phyloP scores from a whole-genome alignment of 768 basidiomycete species.

The Naganishia vaughanmartiniae region DNA sequence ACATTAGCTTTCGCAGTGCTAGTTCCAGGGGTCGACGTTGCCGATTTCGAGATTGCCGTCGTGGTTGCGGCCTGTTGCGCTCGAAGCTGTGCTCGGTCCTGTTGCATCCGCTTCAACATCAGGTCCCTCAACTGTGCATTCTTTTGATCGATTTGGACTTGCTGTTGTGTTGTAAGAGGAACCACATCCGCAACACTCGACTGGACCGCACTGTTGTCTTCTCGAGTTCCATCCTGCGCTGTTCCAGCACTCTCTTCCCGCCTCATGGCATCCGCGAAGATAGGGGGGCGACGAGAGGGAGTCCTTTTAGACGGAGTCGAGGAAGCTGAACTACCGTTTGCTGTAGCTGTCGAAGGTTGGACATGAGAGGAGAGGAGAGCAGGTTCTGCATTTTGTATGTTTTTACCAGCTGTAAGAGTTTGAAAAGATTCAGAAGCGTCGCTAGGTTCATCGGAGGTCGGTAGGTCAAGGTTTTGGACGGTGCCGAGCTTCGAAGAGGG shows the following conservation, averaged over 20 bases:
- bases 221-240: too few relatives aligned
- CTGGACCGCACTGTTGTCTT: too few relatives aligned
- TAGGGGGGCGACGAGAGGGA: not conserved
- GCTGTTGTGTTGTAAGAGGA: not conserved
- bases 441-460: not conserved
- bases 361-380: not conserved
- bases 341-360: not conserved
- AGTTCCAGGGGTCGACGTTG: too few relatives aligned
- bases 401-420: not conserved
- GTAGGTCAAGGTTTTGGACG: not conserved
- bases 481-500: not conserved
- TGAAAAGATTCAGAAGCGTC: constrained; percentile 2
- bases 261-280: constrained; percentile 8
- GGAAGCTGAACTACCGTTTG: not conserved
- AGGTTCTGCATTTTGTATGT: not conserved
- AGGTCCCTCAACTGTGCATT: not conserved
- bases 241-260: not conserved
- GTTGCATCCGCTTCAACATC: too few relatives aligned
- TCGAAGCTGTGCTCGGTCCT: too few relatives aligned
- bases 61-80: too few relatives aligned
- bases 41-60: too few relatives aligned
- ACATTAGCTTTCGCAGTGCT: not conserved
- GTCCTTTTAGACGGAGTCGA: not conserved
- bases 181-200: not conserved
- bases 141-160: not conserved